phyloP scores from a whole-genome alignment of 345 rosid species.

The Heritiera fomes region DNA sequence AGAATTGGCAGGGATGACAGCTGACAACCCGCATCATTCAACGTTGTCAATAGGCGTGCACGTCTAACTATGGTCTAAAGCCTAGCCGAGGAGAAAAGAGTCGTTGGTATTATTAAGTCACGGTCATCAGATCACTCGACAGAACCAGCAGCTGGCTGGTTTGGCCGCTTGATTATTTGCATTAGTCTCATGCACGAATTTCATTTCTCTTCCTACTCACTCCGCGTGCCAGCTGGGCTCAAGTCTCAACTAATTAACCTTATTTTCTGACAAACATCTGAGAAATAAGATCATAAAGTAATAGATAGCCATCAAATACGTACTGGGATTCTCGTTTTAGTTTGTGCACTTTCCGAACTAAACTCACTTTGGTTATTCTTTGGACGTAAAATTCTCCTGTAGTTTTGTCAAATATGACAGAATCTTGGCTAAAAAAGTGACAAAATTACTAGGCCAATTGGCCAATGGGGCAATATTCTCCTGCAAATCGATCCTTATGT shows the following conservation, averaged over 20 bases:
- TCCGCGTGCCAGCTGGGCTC: constrained; percentile 23
- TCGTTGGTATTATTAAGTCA: neutral
- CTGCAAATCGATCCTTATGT: too few relatives aligned
- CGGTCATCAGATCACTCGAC: neutral
- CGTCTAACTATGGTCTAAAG: neutral
- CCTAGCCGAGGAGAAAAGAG: neutral
- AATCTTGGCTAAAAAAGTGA: too few relatives aligned
- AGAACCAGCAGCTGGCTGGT: neutral
- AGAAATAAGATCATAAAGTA: too few relatives aligned
- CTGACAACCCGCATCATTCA: neutral
- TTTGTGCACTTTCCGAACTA: too few relatives aligned
- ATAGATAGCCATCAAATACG: too few relatives aligned
- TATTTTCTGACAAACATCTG: too few relatives aligned
- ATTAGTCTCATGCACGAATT: constrained; percentile 10
- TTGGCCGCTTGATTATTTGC: neutral
- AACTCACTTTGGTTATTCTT: too few relatives aligned
- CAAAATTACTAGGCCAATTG: too few relatives aligned
- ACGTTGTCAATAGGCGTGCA: neutral
- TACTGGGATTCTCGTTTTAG: too few relatives aligned
- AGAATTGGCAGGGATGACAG: neutral
- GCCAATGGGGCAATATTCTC: neutral
- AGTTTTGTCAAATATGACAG: neutral
- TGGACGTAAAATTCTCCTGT: too few relatives aligned
- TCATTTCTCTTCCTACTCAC: neutral
- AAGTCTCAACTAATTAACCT: neutral